Conservation (phyloP, 2,329 filamentous ascomycete species). For the Cladosporium oxysporum region DNA sequence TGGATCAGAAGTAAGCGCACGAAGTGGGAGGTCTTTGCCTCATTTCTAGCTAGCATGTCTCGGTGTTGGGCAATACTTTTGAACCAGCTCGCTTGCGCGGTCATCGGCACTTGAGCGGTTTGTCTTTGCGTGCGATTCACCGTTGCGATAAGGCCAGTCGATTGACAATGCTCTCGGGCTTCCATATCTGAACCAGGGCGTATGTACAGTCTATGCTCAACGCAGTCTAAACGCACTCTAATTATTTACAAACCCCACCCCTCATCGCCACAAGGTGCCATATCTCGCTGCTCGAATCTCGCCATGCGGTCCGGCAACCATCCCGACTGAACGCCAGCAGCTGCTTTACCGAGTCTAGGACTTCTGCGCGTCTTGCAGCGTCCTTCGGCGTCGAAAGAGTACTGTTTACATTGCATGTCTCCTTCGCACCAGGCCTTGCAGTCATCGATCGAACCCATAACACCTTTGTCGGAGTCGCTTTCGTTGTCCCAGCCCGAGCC, state of each 20-base stretch:
- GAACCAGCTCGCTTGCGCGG: too few relatives aligned
- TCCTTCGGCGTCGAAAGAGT: conserved; percentile 22
- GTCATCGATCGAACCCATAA: conserved; percentile 22
- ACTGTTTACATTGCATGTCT: conserved; percentile 28
- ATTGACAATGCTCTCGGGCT: neutral
- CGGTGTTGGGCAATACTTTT: neutral
- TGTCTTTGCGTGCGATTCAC: neutral
- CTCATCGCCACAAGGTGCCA: conserved; percentile 5
- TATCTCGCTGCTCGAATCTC: neutral
- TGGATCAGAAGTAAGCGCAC: too few relatives aligned
- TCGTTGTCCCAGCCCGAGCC: conserved; percentile 31
- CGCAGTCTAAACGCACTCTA: neutral
- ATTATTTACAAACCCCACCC: neutral
- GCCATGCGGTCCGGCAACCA: conserved; percentile 28
- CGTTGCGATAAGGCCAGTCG: neutral
- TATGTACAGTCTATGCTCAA: neutral
- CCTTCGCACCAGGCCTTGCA: conserved; percentile 28
- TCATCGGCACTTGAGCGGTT: too few relatives aligned
- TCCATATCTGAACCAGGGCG: neutral
- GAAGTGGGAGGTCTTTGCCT: too few relatives aligned
- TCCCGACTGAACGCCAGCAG: conserved; percentile 26
- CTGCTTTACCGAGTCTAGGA: conserved; percentile 26
- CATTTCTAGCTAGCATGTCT: too few relatives aligned
- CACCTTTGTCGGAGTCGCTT: conserved; percentile 24
- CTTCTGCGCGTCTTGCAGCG: conserved; percentile 19